Percentiles rank a stretch among this genome's conserved stretches.
Conservation (phyloP, 768 basidiomycete genomes). For the Pisolithus tinctorius region DNA sequence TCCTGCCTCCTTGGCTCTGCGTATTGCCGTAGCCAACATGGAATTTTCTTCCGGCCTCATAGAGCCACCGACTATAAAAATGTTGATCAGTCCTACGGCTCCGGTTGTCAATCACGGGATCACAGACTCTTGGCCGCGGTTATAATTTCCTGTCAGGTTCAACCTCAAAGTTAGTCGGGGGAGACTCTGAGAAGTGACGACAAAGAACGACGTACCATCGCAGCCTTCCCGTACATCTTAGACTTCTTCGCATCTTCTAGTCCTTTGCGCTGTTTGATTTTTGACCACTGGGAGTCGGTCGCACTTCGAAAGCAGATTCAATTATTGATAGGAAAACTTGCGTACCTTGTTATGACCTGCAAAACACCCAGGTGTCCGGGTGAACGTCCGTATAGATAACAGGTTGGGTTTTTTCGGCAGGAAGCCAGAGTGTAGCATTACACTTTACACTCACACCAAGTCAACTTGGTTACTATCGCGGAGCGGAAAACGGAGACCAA, state of each 20-base stretch:
- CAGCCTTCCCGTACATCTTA: constrained; percentile 47
- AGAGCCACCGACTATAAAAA: constrained; percentile 46
- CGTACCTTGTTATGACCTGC: constrained; percentile 39
- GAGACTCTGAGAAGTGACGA: not conserved
- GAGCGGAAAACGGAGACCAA: too few species aligned
- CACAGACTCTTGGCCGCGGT: constrained; percentile 52
- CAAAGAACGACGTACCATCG: constrained; percentile 36
- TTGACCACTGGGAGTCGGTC: constrained; percentile 51
- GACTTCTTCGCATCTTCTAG: constrained; percentile 57
- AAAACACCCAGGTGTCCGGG: constrained; percentile 15
- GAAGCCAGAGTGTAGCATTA: constrained; percentile 2
- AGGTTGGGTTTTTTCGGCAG: constrained; percentile 1
- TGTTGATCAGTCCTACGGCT: not conserved
- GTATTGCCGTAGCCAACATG: constrained; percentile 47
- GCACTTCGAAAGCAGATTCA: not conserved
- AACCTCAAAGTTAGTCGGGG: not conserved
- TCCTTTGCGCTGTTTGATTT: constrained; percentile 69
- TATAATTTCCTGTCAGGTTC: constrained; percentile 46
- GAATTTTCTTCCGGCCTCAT: constrained; percentile 48
- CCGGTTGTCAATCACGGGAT: not conserved
- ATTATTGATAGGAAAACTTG: not conserved
- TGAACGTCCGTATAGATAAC: constrained; percentile 17
- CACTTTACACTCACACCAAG: too few species aligned
- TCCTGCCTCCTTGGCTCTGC: constrained; percentile 47
- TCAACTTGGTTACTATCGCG: too few species aligned